phyloP scores from a whole-genome alignment of 2,329 filamentous ascomycete genomes.

The Beauveria australis region DNA sequence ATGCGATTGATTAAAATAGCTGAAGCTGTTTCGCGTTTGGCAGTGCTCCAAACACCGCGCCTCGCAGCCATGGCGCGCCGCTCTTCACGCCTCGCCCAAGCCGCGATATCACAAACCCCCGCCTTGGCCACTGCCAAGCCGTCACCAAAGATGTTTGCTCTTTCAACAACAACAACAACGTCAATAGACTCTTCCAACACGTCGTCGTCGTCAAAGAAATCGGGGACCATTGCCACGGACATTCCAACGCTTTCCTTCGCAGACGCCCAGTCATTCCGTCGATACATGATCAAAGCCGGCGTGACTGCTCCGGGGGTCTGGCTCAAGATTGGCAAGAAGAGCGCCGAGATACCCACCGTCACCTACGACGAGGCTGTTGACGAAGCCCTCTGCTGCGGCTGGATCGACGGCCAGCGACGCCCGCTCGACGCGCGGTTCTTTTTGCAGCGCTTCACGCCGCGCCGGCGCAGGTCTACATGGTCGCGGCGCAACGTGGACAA shows the following conservation, averaged over 20 bases:
- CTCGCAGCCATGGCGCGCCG: neutral
- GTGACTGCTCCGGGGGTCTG: conserved; percentile 31
- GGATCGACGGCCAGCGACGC: conserved; percentile 51
- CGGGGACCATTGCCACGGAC: neutral
- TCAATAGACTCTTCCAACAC: neutral
- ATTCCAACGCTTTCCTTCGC: conserved; percentile 21
- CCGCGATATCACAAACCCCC: neutral
- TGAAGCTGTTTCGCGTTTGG: neutral
- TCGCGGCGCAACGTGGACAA: conserved; percentile 51
- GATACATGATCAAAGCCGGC: conserved; percentile 31
- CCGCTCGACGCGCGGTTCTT: conserved; percentile 36
- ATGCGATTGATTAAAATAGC: neutral
- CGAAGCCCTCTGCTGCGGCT: conserved; percentile 50
- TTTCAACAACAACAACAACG: neutral
- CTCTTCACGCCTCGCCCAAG: conserved; percentile 1
- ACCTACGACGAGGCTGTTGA: conserved; percentile 46
- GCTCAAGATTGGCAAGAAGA: conserved; percentile 42
- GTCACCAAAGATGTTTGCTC: neutral
- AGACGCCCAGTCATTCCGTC: conserved; percentile 23
- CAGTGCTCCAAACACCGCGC: neutral
- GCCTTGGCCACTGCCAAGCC: neutral
- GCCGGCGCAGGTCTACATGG: conserved; percentile 47
- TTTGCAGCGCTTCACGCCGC: conserved; percentile 50
- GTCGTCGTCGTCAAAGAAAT: neutral
- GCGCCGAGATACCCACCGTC: conserved; percentile 33